Base-by-base conservation (phyloP, 2,329 filamentous ascomycete species). In the Zymoseptoria passerinii region DNA sequence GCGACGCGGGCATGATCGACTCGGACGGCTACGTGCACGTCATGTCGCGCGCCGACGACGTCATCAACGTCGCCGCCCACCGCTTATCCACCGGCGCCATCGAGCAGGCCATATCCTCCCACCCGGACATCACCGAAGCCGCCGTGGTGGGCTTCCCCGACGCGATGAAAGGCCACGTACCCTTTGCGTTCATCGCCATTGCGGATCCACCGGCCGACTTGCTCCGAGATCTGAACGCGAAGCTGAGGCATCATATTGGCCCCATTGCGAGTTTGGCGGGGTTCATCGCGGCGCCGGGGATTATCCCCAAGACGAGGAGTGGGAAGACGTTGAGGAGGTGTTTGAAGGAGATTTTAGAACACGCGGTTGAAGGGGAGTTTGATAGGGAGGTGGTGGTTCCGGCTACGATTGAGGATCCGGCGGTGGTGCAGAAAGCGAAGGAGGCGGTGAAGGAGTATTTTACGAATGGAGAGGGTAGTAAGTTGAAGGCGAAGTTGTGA, bases 251-350 rank as follows among this genome's bases (percentile, higher is more conserved):
- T 35, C 89, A 95, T 68, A 94, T 97, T 56, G 92, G 92, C 6
- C 84, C 89, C 20, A 96, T 97, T 63, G 92, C 92, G 1, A 83
- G 84, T 1, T 80, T 97, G 0, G 90, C 90, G 8, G 92, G 92
- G 1, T 87, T 96, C 68, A 88, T 96, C 55, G 88, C 90, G 63
- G 89, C 89, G 48, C 85, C 84, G 64, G 86, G 86, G 16, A 92
- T 95, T 81, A 96, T 96, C 55, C 92, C 92, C 5, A 92, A 92
- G 77, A 96, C 92, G 16, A 77, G 92, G 28, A 90, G 87, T n/a
- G 92, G 92, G 28, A 97, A 96, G 81, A 96, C 90, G 4, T 74
- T 96, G 59, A 80, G 92, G 3, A 79, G 92, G 23, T 90, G 95
- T 29, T 75, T 96, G 71, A 80, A 89, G 29, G 89, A 95, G 75